Conservation (phyloP, 805 yeast species). For the Metschnikowia baotianmanensis region DNA sequence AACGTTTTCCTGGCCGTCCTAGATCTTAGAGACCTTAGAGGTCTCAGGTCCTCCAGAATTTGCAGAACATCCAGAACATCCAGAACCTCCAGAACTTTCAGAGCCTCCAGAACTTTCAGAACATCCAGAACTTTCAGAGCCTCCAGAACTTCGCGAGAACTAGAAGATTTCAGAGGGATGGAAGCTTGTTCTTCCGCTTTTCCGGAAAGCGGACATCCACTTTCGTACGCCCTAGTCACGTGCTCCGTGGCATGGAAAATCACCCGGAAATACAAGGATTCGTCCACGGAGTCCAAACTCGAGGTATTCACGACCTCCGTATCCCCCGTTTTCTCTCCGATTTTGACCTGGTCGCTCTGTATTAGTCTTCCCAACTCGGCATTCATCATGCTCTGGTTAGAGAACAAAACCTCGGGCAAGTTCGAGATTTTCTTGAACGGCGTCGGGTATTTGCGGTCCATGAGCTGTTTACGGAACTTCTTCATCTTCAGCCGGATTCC, state of each 20-base stretch:
- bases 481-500: constrained; percentile 34
- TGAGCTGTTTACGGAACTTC: constrained; percentile 27
- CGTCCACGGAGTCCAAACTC: constrained; percentile 33
- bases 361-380: constrained; percentile 31
- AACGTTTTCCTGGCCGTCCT: too few species aligned
- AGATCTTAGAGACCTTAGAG: too few species aligned
- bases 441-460: constrained; percentile 36
- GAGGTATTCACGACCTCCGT: constrained; percentile 27
- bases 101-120: too few species aligned
- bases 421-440: constrained; percentile 35
- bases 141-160: too few species aligned
- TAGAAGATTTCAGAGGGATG: too few species aligned
- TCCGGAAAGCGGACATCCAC: too few species aligned
- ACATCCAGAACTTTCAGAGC: too few species aligned
- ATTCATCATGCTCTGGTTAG: constrained; percentile 30
- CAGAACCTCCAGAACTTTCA: too few species aligned
- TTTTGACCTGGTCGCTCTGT: constrained; percentile 20
- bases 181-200: neutral
- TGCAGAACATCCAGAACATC: too few species aligned
- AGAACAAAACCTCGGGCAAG: constrained; percentile 36
- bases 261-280: constrained; percentile 37
- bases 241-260: constrained; percentile 34
- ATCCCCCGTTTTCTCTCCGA: constrained; percentile 14
- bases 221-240: neutral
- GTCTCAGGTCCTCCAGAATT: too few species aligned